Evolutionary conservation across 345 rosid species (phyloP).

Genomic region (Geranium brycei): DNA sequence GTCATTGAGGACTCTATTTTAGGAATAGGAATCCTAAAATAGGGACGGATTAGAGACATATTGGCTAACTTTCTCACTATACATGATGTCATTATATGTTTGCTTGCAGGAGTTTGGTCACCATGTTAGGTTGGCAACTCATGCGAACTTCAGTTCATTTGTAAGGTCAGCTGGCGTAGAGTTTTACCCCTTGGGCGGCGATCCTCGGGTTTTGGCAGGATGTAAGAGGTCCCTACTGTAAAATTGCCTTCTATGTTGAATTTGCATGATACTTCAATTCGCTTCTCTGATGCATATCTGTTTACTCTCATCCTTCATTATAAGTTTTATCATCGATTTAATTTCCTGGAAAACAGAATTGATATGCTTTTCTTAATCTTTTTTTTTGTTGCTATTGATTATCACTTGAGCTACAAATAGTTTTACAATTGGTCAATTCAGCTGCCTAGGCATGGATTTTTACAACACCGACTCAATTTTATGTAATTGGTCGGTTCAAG

Average conservation of each 20-base stretch:
- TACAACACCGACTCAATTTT: too few relatives aligned
- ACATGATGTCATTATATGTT: constrained; percentile 1
- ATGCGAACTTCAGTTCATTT: constrained; percentile 67
- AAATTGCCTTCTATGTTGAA: constrained; percentile 3
- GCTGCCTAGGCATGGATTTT: too few relatives aligned
- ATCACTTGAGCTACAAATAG: too few relatives aligned
- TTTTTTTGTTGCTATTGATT: too few relatives aligned
- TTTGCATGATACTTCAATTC: neutral
- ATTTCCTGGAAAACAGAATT: too few relatives aligned
- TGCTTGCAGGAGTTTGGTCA: constrained; percentile 82
- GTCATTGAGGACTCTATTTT: too few relatives aligned
- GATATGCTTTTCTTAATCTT: too few relatives aligned
- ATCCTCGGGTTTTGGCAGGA: constrained; percentile 89
- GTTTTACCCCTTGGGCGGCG: constrained; percentile 90
- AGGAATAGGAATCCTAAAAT: neutral
- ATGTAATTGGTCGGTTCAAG: too few relatives aligned
- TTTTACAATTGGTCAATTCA: too few relatives aligned
- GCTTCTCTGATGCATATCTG: neutral
- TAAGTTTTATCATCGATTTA: too few relatives aligned
- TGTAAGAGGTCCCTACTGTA: constrained; percentile 46
- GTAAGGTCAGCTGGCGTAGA: constrained; percentile 78
- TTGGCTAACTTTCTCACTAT: neutral
- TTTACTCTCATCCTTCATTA: too few relatives aligned
- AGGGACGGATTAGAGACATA: too few relatives aligned
- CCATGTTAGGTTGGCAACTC: constrained; percentile 90